Evolutionary conservation across 768 basidiomycete species (phyloP).

Genomic region (Leccinellum albellum): DNA sequence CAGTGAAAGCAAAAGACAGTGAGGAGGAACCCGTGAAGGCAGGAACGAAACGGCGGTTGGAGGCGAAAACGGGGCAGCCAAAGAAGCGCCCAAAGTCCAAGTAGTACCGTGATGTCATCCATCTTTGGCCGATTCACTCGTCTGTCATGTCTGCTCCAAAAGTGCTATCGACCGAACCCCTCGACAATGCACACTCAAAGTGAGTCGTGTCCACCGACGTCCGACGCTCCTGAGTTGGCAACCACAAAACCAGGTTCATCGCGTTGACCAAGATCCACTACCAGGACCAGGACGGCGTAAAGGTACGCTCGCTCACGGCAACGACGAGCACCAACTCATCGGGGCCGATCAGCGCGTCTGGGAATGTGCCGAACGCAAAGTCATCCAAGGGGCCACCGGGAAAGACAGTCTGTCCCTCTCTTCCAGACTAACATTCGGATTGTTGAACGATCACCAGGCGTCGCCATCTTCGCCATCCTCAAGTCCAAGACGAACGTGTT

Average conservation of each 20-base stretch:
- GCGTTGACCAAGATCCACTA: slow-evolving; percentile 79
- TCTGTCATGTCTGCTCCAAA: slow-evolving; percentile 41
- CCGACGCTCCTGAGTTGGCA: background rate
- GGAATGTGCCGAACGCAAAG: slow-evolving; percentile 86
- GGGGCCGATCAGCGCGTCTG: slow-evolving; percentile 58
- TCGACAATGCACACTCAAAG: slow-evolving; percentile 58
- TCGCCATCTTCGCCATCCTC: slow-evolving; percentile 79
- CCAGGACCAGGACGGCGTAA: slow-evolving; percentile 69
- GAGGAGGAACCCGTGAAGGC: background rate
- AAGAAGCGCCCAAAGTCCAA: slow-evolving; percentile 15
- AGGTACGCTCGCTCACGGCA: slow-evolving; percentile 39
- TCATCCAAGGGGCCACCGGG: slow-evolving; percentile 71
- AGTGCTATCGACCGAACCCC: slow-evolving; percentile 49
- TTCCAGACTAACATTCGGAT: background rate
- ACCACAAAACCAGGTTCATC: slow-evolving; percentile 60
- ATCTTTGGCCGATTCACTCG: slow-evolving; percentile 8
- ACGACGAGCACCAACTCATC: background rate
- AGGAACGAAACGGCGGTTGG: slow-evolving; percentile 10
- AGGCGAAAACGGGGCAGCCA: slow-evolving; percentile 9
- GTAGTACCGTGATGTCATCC: background rate
- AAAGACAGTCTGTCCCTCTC: slow-evolving; percentile 61
- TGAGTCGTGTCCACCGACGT: slow-evolving; percentile 26
- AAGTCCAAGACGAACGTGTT: slow-evolving; percentile 71
- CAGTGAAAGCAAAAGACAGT: no score
- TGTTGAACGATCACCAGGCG: slow-evolving; percentile 41